phyloP scores from a whole-genome alignment of 2,329 filamentous ascomycete species.

The Cordyceps cicadae region DNA sequence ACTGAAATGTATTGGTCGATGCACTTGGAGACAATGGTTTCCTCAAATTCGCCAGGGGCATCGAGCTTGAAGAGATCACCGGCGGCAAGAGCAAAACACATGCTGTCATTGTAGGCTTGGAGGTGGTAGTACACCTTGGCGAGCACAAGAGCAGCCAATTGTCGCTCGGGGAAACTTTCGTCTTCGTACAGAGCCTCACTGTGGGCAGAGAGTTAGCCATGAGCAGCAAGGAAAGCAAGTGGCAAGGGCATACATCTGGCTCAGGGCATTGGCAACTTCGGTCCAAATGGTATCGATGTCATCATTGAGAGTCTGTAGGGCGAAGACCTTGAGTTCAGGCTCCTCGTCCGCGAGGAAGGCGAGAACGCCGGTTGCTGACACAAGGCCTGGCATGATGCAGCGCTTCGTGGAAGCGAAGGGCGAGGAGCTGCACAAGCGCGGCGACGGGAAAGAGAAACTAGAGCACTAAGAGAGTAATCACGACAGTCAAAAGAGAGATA shows the following conservation, averaged over 20 bases:
- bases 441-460: neutral
- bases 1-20: conserved; percentile 94
- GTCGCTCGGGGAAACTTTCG: conserved; percentile 84
- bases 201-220: conserved; percentile 16
- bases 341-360: conserved; percentile 95
- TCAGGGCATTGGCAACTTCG: conserved; percentile 85
- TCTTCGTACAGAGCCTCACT: conserved; percentile 98
- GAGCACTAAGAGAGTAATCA: neutral
- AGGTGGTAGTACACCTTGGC: conserved; percentile 99
- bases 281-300: conserved; percentile 97
- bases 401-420: neutral
- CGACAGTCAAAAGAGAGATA: neutral
- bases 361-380: conserved; percentile 88
- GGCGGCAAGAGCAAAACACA: conserved; percentile 92
- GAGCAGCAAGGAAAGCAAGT: neutral
- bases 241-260: conserved; percentile 64
- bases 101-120: conserved; percentile 97
- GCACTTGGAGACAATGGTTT: conserved; percentile 98
- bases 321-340: conserved; percentile 87
- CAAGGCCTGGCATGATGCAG: conserved; percentile 74
- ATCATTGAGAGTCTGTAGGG: conserved; percentile 88
- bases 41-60: conserved; percentile 86
- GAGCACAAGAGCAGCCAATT: conserved; percentile 86
- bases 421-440: neutral
- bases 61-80: conserved; percentile 94